These are phyloP conservation scores for Thelephora terrestris DNA, from an alignment of 1,284 basidiomycete genomes.

Conservation along the genomic window DNA sequence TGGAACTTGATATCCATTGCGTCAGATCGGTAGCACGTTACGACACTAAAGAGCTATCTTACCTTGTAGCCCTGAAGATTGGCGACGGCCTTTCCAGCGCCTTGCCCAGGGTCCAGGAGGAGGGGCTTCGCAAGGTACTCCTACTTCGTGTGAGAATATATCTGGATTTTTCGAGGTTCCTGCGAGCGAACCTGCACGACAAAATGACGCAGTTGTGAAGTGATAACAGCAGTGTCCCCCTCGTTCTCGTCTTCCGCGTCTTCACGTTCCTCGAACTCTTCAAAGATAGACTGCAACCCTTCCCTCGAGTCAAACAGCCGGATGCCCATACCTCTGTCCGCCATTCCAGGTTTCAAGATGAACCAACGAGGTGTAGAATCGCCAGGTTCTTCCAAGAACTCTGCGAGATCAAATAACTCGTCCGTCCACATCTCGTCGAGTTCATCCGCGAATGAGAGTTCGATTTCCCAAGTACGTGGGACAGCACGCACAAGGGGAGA, in stretches of 20 bases:
- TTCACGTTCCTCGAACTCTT: slow-evolving; percentile 67
- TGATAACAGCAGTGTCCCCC: slow-evolving; percentile 53
- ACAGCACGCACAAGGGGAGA: slow-evolving; percentile 45
- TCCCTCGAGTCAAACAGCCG: slow-evolving; percentile 80
- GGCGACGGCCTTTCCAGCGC: slow-evolving; percentile 19
- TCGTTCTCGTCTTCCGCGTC: slow-evolving; percentile 31
- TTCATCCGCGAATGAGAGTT: slow-evolving; percentile 89
- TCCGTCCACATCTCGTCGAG: slow-evolving; percentile 91
- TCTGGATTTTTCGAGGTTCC: slow-evolving; percentile 1
- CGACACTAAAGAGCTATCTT: slow-evolving; percentile 14
- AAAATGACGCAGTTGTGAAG: slow-evolving; percentile 90
- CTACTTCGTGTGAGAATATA: slow-evolving; percentile 30
- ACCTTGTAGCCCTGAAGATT: slow-evolving; percentile 56
- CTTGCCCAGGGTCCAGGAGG: slow-evolving; percentile 60
- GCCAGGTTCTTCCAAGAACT: slow-evolving; percentile 38
- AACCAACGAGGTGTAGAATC: slow-evolving; percentile 56
- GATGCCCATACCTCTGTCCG: slow-evolving; percentile 93
- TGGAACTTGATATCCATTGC: slow-evolving; percentile 59
- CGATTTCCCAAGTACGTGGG: slow-evolving; percentile 82
- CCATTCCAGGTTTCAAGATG: slow-evolving; percentile 96
- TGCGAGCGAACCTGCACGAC: slow-evolving; percentile 73
- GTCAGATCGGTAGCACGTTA: slow-evolving; percentile 10
- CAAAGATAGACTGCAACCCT: slow-evolving; percentile 69
- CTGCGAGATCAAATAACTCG: slow-evolving; percentile 83
- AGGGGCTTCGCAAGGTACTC: slow-evolving; percentile 77